Conservation (phyloP, 2,329 filamentous ascomycete genomes). For the Fusarium sp. region DNA sequence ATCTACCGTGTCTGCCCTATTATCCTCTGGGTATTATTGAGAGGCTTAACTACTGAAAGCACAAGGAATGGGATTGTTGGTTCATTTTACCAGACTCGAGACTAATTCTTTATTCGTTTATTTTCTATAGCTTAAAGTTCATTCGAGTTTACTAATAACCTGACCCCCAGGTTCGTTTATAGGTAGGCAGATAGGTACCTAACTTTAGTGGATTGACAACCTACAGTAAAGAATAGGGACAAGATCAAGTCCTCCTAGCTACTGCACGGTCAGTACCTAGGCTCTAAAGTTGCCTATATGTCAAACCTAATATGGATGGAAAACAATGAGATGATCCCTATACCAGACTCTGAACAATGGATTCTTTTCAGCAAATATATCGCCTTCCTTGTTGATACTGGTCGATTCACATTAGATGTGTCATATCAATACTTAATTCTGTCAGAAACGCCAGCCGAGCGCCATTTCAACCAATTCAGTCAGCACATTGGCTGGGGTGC, state of each 20-base stretch:
- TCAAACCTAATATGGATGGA: too few species aligned
- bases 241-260: background rate
- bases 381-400: background rate
- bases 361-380: background rate
- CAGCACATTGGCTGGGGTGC: conserved; percentile 1
- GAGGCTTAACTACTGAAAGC: background rate
- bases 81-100: background rate
- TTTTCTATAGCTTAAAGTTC: background rate
- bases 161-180: too few species aligned
- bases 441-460: conserved; percentile 5
- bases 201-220: too few species aligned
- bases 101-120: background rate
- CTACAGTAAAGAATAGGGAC: too few species aligned
- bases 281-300: too few species aligned
- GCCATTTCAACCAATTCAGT: background rate
- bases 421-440: conserved; percentile 2
- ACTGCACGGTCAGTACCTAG: background rate
- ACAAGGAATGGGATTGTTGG: background rate
- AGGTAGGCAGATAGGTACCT: too few species aligned
- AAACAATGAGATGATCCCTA: background rate
- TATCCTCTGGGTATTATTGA: background rate
- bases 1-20: background rate
- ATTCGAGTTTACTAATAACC: background rate
- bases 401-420: background rate
- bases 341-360: background rate